Percentiles rank a stretch among this genome's conserved stretches.
Evolutionary conservation across 2,329 filamentous ascomycete species (phyloP).

Genomic region (Paecilomyces sp.): DNA sequence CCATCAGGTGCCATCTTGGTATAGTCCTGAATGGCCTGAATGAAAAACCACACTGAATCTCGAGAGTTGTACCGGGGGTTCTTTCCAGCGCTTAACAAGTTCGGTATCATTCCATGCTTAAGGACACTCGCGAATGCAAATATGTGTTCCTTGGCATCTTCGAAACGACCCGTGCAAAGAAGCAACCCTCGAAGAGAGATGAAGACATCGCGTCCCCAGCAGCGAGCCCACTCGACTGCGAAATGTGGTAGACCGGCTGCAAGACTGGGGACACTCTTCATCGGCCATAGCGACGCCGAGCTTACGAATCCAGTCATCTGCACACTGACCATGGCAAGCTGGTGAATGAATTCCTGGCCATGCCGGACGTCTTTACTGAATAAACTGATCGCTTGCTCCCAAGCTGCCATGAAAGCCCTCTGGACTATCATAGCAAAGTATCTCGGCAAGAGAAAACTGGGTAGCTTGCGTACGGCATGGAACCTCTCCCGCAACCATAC

Average conservation of each 20-base stretch:
- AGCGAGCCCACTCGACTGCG: slow-evolving; percentile 85
- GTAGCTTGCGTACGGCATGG: slow-evolving; percentile 74
- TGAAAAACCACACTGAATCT: slow-evolving; percentile 96
- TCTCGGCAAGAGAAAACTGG: slow-evolving; percentile 81
- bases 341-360: slow-evolving; percentile 84
- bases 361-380: slow-evolving; percentile 70
- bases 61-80: slow-evolving; percentile 89
- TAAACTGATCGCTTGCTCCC: slow-evolving; percentile 68
- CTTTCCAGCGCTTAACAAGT: slow-evolving; percentile 78
- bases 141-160: slow-evolving; percentile 89
- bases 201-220: slow-evolving; percentile 96
- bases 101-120: slow-evolving; percentile 98
- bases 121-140: slow-evolving; percentile 89
- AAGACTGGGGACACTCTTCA: slow-evolving; percentile 74
- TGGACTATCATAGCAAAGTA: slow-evolving; percentile 89
- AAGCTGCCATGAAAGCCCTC: slow-evolving; percentile 78
- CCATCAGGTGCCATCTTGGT: slow-evolving; percentile 74
- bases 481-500: slow-evolving; percentile 79
- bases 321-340: slow-evolving; percentile 80
- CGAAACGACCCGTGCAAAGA: slow-evolving; percentile 79
- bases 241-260: slow-evolving; percentile 94
- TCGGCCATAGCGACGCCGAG: slow-evolving; percentile 84
- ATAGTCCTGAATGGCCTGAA: slow-evolving; percentile 95
- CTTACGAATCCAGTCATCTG: slow-evolving; percentile 86
- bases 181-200: slow-evolving; percentile 91